These are phyloP conservation scores for Rhizopogon vinicolor DNA, from an alignment of 768 basidiomycete genomes.

Conservation along the genomic window DNA sequence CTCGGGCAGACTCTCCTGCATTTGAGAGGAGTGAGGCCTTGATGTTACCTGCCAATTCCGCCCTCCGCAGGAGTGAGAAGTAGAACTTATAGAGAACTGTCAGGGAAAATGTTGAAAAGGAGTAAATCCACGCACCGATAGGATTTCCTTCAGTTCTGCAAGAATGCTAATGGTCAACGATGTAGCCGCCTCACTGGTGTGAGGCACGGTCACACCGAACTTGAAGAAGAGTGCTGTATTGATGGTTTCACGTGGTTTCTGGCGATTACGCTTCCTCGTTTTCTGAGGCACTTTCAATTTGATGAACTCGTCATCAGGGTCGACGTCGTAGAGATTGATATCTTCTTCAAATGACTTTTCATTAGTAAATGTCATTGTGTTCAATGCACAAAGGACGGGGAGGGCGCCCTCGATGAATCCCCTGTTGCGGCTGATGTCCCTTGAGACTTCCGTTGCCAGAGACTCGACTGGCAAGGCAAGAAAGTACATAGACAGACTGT, in stretches of 20 bases:
- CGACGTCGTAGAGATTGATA: conserved; percentile 2
- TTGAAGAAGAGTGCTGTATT: conserved; percentile 26
- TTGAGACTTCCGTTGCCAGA: conserved; percentile 7
- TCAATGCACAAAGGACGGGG: conserved; percentile 15
- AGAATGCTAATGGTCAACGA: conserved; percentile 13
- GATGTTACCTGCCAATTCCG: conserved; percentile 6
- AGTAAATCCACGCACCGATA: conserved; percentile 22
- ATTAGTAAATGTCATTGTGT: conserved; percentile 1
- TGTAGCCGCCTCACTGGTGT: conserved; percentile 12
- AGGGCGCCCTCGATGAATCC: conserved; percentile 19
- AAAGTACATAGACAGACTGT: conserved; percentile 19
- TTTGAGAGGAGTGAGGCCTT: conserved; percentile 4
- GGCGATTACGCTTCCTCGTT: conserved; percentile 15
- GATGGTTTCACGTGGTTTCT: conserved; percentile 9
- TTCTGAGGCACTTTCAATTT: conserved; percentile 23
- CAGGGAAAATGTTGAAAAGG: background rate
- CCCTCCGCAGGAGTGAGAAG: conserved; percentile 15
- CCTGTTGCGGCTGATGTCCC: conserved; percentile 14
- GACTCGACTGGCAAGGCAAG: conserved; percentile 17
- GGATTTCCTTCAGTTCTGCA: conserved; percentile 16
- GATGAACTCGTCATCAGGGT: conserved; percentile 4
- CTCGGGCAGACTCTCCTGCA: background rate
- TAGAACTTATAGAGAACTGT: conserved; percentile 14
- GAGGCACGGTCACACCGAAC: conserved; percentile 25
- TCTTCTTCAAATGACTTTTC: background rate